phyloP scores from a whole-genome alignment of 139 green algal genomes.

The Dunaliella primolecta region DNA sequence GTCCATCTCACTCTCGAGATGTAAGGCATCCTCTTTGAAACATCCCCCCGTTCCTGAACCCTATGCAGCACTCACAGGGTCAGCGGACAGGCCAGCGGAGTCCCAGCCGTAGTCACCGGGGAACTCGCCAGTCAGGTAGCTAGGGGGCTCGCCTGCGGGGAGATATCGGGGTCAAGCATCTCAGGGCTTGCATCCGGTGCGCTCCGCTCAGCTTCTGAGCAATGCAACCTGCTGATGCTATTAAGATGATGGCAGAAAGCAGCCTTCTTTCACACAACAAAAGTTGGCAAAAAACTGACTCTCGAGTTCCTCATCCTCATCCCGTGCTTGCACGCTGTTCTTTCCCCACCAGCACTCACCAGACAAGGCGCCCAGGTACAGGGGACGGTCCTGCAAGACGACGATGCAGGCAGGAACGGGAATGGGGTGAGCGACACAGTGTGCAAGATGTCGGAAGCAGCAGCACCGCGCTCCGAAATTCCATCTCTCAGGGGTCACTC shows the following conservation, averaged over 20 bases:
- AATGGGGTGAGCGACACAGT: too few relatives aligned
- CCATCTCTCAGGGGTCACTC: too few relatives aligned
- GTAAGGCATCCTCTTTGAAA: too few relatives aligned
- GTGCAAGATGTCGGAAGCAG: too few relatives aligned
- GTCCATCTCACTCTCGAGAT: too few relatives aligned
- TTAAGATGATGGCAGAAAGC: not conserved
- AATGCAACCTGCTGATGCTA: not conserved
- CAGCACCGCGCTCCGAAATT: too few relatives aligned
- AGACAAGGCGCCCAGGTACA: conserved; percentile 76
- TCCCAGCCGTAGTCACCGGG: conserved; percentile 86
- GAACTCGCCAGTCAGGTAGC: conserved; percentile 86
- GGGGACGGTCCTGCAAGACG: conserved; percentile 79
- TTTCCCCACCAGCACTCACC: not conserved
- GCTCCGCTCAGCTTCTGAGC: not conserved
- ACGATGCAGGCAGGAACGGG: too few relatives aligned
- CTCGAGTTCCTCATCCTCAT: too few relatives aligned
- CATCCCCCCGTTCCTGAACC: too few relatives aligned
- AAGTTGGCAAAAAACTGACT: not conserved
- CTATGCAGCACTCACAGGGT: conserved; percentile 17
- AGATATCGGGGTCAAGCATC: not conserved
- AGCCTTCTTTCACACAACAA: not conserved
- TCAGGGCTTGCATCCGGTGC: not conserved
- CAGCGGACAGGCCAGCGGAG: conserved; percentile 12
- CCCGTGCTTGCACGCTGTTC: conserved; percentile 18
- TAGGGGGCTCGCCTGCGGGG: conserved; percentile 24